Percentiles rank a stretch among this genome's conserved stretches.
phyloP scores from a whole-genome alignment of 306 rosid species.

The Malus sylvestris region DNA sequence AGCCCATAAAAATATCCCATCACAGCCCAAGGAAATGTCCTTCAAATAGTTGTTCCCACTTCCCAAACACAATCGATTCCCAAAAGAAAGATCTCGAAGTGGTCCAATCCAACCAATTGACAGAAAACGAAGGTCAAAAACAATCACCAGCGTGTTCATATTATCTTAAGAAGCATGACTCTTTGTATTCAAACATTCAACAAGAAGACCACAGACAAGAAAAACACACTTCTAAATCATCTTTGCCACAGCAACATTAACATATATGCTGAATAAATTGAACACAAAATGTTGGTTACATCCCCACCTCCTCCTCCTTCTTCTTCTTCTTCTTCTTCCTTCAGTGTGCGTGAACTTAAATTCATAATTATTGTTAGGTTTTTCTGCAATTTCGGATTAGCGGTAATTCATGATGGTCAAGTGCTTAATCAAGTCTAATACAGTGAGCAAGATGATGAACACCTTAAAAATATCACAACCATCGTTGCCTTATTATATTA shows the following conservation, averaged over 20 bases:
- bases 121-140: not conserved
- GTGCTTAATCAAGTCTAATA: constrained; percentile 15
- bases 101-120: constrained; percentile 5
- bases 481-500: not conserved
- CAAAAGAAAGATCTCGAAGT: not conserved
- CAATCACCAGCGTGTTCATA: not conserved
- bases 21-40: not conserved
- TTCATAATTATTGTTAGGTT: constrained; percentile 29
- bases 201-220: not conserved
- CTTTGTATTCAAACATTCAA: not conserved
- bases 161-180: not conserved
- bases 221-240: not conserved
- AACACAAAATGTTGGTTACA: not conserved
- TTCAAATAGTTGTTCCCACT: not conserved
- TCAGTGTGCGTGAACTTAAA: not conserved
- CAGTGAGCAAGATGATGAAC: constrained; percentile 27
- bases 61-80: not conserved
- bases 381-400: constrained; percentile 31
- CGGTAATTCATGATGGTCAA: not conserved
- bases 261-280: not conserved
- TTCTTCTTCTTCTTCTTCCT: not conserved
- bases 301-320: not conserved
- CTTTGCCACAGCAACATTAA: constrained; percentile 12
- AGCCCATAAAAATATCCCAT: not conserved
- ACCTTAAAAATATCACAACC: not conserved